Conservation (phyloP, 2,329 filamentous ascomycete species). For the Salinomyces thailandicus region DNA sequence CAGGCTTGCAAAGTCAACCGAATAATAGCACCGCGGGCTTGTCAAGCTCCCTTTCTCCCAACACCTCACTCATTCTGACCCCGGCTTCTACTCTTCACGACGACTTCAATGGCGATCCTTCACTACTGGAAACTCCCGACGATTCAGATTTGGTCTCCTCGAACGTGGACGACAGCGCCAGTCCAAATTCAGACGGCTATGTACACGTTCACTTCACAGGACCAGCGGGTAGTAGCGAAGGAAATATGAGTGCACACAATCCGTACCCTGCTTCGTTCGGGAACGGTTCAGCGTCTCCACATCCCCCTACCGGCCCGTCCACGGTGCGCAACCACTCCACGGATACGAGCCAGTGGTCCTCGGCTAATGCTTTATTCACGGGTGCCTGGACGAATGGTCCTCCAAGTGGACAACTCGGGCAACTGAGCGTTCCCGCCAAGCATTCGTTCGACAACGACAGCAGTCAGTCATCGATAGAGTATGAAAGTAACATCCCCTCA, state of each 20-base stretch:
- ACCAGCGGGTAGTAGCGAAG: too few relatives aligned
- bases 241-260: too few relatives aligned
- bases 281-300: too few relatives aligned
- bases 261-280: too few relatives aligned
- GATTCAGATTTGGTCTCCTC: conserved; percentile 9
- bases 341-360: too few relatives aligned
- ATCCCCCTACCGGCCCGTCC: too few relatives aligned
- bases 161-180: conserved; percentile 11
- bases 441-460: not conserved
- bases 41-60: conserved; percentile 15
- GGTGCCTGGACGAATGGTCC: conserved; percentile 7
- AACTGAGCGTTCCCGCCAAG: not conserved
- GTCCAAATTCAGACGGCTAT: conserved; percentile 12
- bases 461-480: too few relatives aligned
- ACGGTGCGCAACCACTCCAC: too few relatives aligned
- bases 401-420: too few relatives aligned
- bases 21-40: conserved; percentile 5
- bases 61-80: conserved; percentile 13
- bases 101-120: conserved; percentile 5
- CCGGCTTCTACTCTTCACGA: conserved; percentile 14
- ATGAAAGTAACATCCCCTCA: too few relatives aligned
- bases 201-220: too few relatives aligned
- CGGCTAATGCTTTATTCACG: too few relatives aligned
- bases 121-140: conserved; percentile 9
- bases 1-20: conserved; percentile 8